A percentile compares a stretch with the other conserved stretches of the same genome.
phyloP scores from a whole-genome alignment of 2,329 filamentous ascomycete species.

The Phaeoacremonium minimum region DNA sequence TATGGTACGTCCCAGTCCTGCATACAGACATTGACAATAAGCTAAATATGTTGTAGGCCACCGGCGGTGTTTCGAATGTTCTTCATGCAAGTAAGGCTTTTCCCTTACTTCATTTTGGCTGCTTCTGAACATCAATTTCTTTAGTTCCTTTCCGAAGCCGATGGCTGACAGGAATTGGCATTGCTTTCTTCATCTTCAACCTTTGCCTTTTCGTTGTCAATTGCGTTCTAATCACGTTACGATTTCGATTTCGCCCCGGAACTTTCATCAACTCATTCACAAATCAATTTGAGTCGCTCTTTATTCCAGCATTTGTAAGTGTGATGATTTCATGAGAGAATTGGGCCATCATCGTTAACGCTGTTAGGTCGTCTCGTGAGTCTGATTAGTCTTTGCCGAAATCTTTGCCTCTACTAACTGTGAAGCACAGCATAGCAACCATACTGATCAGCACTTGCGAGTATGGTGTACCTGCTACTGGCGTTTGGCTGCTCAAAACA shows the following conservation, averaged over 20 bases:
- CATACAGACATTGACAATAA: slow-evolving; percentile 1
- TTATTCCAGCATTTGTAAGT: slow-evolving; percentile 64
- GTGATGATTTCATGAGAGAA: no score
- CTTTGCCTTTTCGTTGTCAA: slow-evolving; percentile 59
- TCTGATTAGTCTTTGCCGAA: no score
- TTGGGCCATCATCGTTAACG: no score
- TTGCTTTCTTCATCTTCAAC: slow-evolving; percentile 60
- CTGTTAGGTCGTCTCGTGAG: slow-evolving; percentile 38
- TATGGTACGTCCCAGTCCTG: slow-evolving; percentile 27
- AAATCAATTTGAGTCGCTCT: slow-evolving; percentile 75
- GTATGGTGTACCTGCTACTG: slow-evolving; percentile 63
- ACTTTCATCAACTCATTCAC: slow-evolving; percentile 68
- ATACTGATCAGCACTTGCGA: slow-evolving; percentile 75
- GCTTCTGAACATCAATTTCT: slow-evolving; percentile 1
- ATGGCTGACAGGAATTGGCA: slow-evolving; percentile 56
- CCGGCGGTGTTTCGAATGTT: slow-evolving; percentile 53
- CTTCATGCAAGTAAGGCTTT: slow-evolving; percentile 43
- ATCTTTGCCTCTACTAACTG: no score
- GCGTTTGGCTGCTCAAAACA: slow-evolving; percentile 53
- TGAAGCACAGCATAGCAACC: slow-evolving; percentile 69
- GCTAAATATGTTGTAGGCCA: slow-evolving; percentile 32
- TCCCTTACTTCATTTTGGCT: no score
- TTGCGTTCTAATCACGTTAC: slow-evolving; percentile 57
- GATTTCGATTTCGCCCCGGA: slow-evolving; percentile 66
- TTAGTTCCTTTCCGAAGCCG: slow-evolving; percentile 47